Conservation (phyloP, 768 basidiomycete genomes). For the Exidia glandulosa region DNA sequence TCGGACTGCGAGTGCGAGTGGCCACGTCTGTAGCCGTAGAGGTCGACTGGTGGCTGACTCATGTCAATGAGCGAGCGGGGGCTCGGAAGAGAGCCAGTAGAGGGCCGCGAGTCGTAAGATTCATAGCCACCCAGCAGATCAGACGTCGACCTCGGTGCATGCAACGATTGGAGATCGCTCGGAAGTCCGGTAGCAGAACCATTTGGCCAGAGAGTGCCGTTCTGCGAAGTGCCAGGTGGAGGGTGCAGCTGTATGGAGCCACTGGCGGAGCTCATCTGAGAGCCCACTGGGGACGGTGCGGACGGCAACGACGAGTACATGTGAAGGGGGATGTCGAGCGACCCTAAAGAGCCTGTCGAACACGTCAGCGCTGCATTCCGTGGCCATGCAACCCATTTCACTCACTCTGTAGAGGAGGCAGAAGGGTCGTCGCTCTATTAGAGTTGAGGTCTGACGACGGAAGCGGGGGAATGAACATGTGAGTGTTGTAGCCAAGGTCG, state of each 20-base stretch:
- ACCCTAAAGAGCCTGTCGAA: neutral
- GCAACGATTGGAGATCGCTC: neutral
- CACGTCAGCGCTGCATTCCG: neutral
- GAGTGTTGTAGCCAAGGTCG: neutral
- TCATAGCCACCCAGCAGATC: neutral
- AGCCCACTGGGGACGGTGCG: neutral
- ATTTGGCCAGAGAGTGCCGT: neutral
- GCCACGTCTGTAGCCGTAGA: neutral
- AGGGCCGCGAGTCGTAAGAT: neutral
- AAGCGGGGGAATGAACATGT: neutral
- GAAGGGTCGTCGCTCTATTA: neutral
- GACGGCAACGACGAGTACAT: neutral
- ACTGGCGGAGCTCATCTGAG: neutral
- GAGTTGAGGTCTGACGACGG: neutral
- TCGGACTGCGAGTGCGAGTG: conserved; percentile 1
- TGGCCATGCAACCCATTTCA: neutral
- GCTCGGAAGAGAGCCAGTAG: neutral
- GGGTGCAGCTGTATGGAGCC: no score
- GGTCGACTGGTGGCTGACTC: neutral
- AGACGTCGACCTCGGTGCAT: neutral
- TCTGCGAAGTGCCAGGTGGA: neutral
- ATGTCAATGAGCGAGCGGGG: neutral
- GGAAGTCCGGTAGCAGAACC: neutral
- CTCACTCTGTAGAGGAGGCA: neutral
- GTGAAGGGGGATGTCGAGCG: neutral